Evolutionary conservation across 495 filamentous ascomycete species (phyloP).

Genomic region (Penicillium waksmanii): DNA sequence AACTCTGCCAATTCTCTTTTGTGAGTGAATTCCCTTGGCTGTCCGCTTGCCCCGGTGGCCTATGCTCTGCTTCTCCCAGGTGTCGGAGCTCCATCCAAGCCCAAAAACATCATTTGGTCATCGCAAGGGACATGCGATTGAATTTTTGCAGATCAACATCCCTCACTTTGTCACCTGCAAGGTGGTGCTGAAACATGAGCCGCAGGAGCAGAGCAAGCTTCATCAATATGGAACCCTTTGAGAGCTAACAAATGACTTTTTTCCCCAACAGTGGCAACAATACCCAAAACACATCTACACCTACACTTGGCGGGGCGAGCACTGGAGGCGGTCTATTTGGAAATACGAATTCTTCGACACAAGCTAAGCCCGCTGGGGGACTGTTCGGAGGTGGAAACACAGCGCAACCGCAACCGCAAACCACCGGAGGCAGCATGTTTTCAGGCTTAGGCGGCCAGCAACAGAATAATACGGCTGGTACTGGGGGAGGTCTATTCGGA

Average conservation of each 20-base stretch:
- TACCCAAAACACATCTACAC: conserved; percentile 34
- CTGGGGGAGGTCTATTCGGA: conserved; percentile 56
- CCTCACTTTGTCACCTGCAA: not conserved
- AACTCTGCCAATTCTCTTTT: conserved; percentile 71
- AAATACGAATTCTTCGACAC: conserved; percentile 32
- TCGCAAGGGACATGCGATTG: not conserved
- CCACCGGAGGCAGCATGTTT: conserved; percentile 49
- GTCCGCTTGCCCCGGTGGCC: not conserved
- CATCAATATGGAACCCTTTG: not conserved
- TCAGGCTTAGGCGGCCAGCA: conserved; percentile 38
- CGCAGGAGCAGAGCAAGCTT: not conserved
- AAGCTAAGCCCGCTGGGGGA: conserved; percentile 46
- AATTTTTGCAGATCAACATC: conserved; percentile 5
- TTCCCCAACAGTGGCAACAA: conserved; percentile 25
- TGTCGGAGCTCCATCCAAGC: conserved; percentile 8
- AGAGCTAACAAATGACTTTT: not conserved
- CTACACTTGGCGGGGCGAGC: conserved; percentile 32
- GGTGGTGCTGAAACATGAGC: not conserved
- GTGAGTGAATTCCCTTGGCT: conserved; percentile 46
- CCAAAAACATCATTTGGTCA: conserved; percentile 9
- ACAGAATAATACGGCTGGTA: conserved; percentile 26
- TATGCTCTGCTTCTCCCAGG: conserved; percentile 1
- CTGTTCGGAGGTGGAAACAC: conserved; percentile 50
- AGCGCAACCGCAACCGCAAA: conserved; percentile 35
- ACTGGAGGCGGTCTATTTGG: conserved; percentile 45